phyloP scores from a whole-genome alignment of 139 green algal species.

The Closterium sp. region DNA sequence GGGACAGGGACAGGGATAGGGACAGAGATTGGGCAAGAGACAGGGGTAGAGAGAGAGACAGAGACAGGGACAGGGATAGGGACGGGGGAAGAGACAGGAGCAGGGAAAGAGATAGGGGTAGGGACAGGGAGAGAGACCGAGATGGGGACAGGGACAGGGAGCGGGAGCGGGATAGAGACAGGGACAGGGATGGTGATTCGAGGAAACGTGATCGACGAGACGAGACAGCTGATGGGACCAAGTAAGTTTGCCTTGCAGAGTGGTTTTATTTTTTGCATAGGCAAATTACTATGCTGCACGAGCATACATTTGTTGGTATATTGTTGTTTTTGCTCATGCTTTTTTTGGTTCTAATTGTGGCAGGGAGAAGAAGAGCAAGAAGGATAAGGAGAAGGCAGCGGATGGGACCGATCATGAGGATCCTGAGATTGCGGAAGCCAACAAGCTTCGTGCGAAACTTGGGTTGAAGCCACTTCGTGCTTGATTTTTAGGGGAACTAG shows the following conservation, averaged over 20 bases:
- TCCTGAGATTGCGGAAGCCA: slow-evolving; percentile 65
- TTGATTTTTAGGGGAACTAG: background rate
- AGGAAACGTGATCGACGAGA: background rate
- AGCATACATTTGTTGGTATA: background rate
- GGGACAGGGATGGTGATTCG: slow-evolving; percentile 2
- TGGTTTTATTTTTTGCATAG: no score
- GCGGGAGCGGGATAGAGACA: slow-evolving; percentile 4
- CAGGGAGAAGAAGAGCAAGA: slow-evolving; percentile 25
- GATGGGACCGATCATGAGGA: slow-evolving; percentile 43
- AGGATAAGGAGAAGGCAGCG: slow-evolving; percentile 34
- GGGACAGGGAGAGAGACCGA: slow-evolving; percentile 6
- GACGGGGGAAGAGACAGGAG: slow-evolving; percentile 1
- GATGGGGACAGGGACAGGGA: slow-evolving; percentile 17
- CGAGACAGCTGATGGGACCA: background rate
- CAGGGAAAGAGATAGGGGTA: slow-evolving; percentile 37
- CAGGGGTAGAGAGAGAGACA: slow-evolving; percentile 3
- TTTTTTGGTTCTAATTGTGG: background rate
- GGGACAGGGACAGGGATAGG: slow-evolving; percentile 17
- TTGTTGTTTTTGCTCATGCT: background rate
- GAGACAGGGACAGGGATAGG: slow-evolving; percentile 21
- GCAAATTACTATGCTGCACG: background rate
- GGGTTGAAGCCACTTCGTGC: slow-evolving; percentile 66
- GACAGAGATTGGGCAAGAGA: background rate
- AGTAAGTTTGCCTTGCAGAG: background rate
- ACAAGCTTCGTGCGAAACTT: slow-evolving; percentile 68